Base-by-base conservation (phyloP, 805 yeast genomes). In the Teunomyces atbi region DNA sequence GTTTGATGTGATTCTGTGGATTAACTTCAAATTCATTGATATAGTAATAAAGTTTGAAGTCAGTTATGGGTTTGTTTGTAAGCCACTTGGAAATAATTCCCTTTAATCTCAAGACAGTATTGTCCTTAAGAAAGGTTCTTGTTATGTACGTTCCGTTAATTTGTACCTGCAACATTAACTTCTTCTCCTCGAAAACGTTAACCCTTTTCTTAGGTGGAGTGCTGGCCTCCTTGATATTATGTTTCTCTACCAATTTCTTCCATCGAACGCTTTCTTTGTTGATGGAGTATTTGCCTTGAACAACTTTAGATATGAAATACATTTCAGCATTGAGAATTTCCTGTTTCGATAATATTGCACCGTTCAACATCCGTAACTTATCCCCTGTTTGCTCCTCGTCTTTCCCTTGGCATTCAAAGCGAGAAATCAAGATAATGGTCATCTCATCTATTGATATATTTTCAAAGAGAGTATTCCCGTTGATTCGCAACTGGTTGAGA, bases 271-370 rank as follows among this genome's bases (percentile, higher is more conserved):
- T 21, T 19, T 46, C 46, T 28, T 38, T 29, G 34, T 64, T 53
- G 35, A 54, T 54, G 1, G 37, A 18, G 32, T 59, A 53, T n/a
- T 21, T 18, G 6, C 26, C 26, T 13, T 48, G 48, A n/a, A 55
- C 58, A 0, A 86, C 78, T 49, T 73, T 73, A 4, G 82, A 71
- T 23, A 86, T 66, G 49, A 86, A 82, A 57, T 77, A 88, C 4
- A 86, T 59, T 59, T 89, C 96, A 1, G 87, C 84, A 52, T 83
- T 86, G 5, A 48, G 52, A 13, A 89, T 69, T 41, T 82, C 86
- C 1, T 64, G 71, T 0, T 38, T 45, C 2, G 67, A 57, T 6
- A 88, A 64, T 0, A 30, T 42, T 0, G 82, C 73, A 1, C 96
- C 96, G 56, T 90, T 82, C 11, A 89, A 62, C 19, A 62, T 65